Conservation (phyloP, 768 basidiomycete species). For the Pleurotus cornucopiae region DNA sequence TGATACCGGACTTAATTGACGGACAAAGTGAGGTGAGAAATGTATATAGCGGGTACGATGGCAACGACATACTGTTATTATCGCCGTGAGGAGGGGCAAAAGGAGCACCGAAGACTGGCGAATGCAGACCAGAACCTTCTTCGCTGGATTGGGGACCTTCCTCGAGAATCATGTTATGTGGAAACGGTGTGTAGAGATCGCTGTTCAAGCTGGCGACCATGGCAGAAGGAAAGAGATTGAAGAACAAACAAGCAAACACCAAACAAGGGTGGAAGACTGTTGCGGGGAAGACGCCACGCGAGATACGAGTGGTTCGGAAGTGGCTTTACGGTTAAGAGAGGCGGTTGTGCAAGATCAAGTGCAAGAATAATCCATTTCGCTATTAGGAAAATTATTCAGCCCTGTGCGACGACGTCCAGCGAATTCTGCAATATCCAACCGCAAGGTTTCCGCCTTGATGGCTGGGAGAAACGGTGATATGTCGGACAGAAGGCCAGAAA, state of each 20-base stretch:
- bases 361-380: slow-evolving; percentile 1
- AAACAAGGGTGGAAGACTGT: slow-evolving; percentile 19
- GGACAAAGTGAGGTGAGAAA: slow-evolving; percentile 34
- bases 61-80: slow-evolving; percentile 48
- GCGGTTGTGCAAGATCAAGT: slow-evolving; percentile 5
- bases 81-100: slow-evolving; percentile 43
- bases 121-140: slow-evolving; percentile 72
- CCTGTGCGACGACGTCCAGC: slow-evolving; percentile 4
- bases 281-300: slow-evolving; percentile 41
- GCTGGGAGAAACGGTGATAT: slow-evolving; percentile 14
- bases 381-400: slow-evolving; percentile 4
- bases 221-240: slow-evolving; percentile 25
- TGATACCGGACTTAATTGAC: slow-evolving; percentile 70
- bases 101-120: slow-evolving; percentile 56
- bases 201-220: slow-evolving; percentile 57
- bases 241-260: slow-evolving; percentile 19
- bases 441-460: neutral
- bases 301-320: slow-evolving; percentile 22
- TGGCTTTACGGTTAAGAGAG: slow-evolving; percentile 21
- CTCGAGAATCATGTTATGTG: slow-evolving; percentile 46
- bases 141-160: slow-evolving; percentile 71
- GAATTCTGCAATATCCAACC: neutral
- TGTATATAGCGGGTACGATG: slow-evolving; percentile 43
- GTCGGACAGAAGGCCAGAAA: slow-evolving; percentile 16
- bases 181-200: slow-evolving; percentile 58